Base-by-base conservation (phyloP, 169 alveolate genomes). In the Toxoplasma gondii region DNA sequence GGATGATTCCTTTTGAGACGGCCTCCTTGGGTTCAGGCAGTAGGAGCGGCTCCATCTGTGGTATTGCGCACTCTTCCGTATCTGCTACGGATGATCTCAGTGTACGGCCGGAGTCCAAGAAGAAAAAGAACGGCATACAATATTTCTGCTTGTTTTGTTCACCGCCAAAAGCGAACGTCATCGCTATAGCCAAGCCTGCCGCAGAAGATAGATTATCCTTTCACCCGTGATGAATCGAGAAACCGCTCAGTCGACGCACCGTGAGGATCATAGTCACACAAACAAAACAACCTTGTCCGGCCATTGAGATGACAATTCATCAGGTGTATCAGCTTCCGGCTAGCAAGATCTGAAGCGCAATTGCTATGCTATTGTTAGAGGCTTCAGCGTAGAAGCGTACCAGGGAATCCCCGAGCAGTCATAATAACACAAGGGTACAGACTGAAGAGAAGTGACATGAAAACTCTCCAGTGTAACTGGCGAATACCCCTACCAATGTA, bases 261-360 rank as follows among this genome's bases (percentile, higher is more conserved):
- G 38, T 82, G 67, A 31, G 90, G 90, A 41, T 82, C 90, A n/a
- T n/a, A 45, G 90, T 82, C 90, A 38, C 90, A 82, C 90, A 82
- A 36, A 45, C 54, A 82, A n/a, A 82, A 10, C 0, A 82, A 22
- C 45, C 49, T n/a, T 34, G 84, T 38, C 22, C 31, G 41, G 90
- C 90, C 39, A 2, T 27, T 44, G 36, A 82, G 90, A 10, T 82
- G 90, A 0, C n/a, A 29, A 19, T 22, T n/a, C 34, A 82, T 0
- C 58, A 31, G 54, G 54, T 10, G 39, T 24, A 82, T 9, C 54
- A 82, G 41, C 49, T 36, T 39, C 49, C 90, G 90, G 67, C 90
- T 43, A n/a, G 49, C 39, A 82, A 82, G 34, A n/a, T 82, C 78
- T 64, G 78, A 64, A 29, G 34, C 36, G 29, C 36, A 29, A 9